Percentiles rank a stretch among this genome's conserved stretches.
Conservation (phyloP, 1,139 yeast genomes). For the Pichia sp. region DNA sequence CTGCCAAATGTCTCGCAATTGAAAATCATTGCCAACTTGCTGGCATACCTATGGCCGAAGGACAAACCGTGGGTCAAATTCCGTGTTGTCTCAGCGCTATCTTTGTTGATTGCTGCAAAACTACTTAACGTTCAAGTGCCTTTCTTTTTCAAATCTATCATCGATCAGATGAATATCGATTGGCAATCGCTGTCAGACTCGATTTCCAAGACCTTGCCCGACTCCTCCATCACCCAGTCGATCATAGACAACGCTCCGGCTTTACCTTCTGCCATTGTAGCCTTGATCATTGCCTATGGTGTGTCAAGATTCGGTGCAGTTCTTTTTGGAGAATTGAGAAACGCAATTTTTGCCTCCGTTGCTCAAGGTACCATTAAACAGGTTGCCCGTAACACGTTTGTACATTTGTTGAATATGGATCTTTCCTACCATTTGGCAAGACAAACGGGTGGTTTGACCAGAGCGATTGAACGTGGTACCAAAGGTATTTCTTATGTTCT, state of each 20-base stretch:
- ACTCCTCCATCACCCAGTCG: conserved; percentile 10
- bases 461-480: conserved; percentile 97
- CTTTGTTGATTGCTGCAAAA: conserved; percentile 73
- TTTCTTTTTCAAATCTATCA: conserved; percentile 81
- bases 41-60: conserved; percentile 88
- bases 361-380: conserved; percentile 94
- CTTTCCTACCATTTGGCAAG: conserved; percentile 83
- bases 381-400: conserved; percentile 85
- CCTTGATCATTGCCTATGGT: conserved; percentile 84
- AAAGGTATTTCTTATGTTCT: conserved; percentile 93
- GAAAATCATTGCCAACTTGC: conserved; percentile 56
- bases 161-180: conserved; percentile 90
- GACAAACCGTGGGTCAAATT: conserved; percentile 63
- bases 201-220: conserved; percentile 13
- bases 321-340: conserved; percentile 88
- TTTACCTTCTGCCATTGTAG: conserved; percentile 58
- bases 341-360: conserved; percentile 92
- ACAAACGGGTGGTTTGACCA: conserved; percentile 93
- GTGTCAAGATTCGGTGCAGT: conserved; percentile 93
- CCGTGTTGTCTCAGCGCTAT: conserved; percentile 72
- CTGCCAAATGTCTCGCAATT: conserved; percentile 43
- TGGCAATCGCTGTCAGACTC: conserved; percentile 63
- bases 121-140: conserved; percentile 93
- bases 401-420: conserved; percentile 78
- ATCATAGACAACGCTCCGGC: conserved; percentile 28